A percentile compares a stretch with the other conserved stretches of the same genome.
These are phyloP conservation scores for Penicillium decumbens DNA, from an alignment of 2,329 filamentous ascomycete genomes.

Conservation along the genomic window DNA sequence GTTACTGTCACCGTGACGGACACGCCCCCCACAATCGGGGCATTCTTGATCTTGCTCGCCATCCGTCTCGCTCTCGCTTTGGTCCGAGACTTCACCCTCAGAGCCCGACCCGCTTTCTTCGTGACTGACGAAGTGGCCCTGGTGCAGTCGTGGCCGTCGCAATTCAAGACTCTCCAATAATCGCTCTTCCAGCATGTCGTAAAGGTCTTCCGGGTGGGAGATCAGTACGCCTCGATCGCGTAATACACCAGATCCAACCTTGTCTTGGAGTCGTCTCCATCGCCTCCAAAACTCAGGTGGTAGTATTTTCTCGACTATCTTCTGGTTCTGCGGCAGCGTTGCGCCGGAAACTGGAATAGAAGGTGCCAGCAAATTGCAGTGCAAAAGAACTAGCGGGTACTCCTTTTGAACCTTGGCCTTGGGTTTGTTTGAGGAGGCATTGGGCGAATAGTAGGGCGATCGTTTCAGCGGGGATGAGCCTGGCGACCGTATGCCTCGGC, in stretches of 20 bases:
- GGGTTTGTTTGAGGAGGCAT: slow-evolving; percentile 24
- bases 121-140: slow-evolving; percentile 53
- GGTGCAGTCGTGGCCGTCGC: slow-evolving; percentile 51
- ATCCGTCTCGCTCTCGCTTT: slow-evolving; percentile 34
- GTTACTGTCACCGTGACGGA: slow-evolving; percentile 46
- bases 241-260: slow-evolving; percentile 50
- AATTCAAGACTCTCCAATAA: slow-evolving; percentile 58
- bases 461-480: slow-evolving; percentile 31
- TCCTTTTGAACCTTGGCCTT: slow-evolving; percentile 43
- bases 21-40: slow-evolving; percentile 47
- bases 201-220: slow-evolving; percentile 59
- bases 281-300: slow-evolving; percentile 44
- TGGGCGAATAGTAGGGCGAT: slow-evolving; percentile 35
- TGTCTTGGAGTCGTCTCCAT: slow-evolving; percentile 53
- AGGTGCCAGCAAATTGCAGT: slow-evolving; percentile 56
- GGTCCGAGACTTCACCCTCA: slow-evolving; percentile 25
- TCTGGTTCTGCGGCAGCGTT: slow-evolving; percentile 31
- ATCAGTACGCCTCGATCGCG: slow-evolving; percentile 57
- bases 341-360: slow-evolving; percentile 46
- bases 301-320: slow-evolving; percentile 48
- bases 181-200: slow-evolving; percentile 59
- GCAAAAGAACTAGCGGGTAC: slow-evolving; percentile 56
- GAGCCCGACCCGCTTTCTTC: slow-evolving; percentile 28
- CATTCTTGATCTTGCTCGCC: slow-evolving; percentile 44
- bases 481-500: slow-evolving; percentile 31